Evolutionary conservation across 768 basidiomycete species (phyloP).

Genomic region (Leccinum boreale): DNA sequence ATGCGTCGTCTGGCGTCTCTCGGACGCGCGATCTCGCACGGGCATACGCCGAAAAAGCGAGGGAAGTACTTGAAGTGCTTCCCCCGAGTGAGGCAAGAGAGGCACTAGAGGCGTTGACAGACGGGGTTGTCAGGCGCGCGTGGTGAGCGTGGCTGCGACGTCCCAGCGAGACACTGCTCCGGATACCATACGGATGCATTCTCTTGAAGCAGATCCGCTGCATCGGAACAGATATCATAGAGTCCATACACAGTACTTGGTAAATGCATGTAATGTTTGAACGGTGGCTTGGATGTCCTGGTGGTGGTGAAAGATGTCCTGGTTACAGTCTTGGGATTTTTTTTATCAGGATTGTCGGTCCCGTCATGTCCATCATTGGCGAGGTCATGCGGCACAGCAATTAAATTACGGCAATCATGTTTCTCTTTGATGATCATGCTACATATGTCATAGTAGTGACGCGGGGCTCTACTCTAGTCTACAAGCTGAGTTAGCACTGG

Average conservation of each 20-base stretch:
- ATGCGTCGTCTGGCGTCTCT: slow-evolving; percentile 67
- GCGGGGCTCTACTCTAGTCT: too few relatives aligned
- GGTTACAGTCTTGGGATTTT: background rate
- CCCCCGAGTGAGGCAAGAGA: slow-evolving; percentile 79
- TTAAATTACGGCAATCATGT: too few relatives aligned
- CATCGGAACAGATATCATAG: background rate
- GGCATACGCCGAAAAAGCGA: slow-evolving; percentile 73
- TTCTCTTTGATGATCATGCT: too few relatives aligned
- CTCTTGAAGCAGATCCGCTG: background rate
- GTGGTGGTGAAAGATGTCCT: background rate
- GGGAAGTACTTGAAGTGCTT: slow-evolving; percentile 60
- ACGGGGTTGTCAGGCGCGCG: slow-evolving; percentile 60
- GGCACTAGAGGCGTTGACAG: slow-evolving; percentile 72
- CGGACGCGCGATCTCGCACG: slow-evolving; percentile 76
- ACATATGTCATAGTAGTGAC: too few relatives aligned
- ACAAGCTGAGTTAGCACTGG: too few relatives aligned
- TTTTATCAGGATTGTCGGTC: too few relatives aligned
- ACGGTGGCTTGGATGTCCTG: background rate
- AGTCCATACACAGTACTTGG: background rate
- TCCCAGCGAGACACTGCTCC: background rate
- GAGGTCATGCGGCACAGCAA: too few relatives aligned
- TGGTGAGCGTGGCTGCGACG: slow-evolving; percentile 32
- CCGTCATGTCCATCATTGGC: too few relatives aligned
- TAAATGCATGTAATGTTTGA: background rate
- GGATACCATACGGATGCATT: slow-evolving; percentile 1